phyloP scores from a whole-genome alignment of 78 protist species.

The Dictyostelium brefeldianum region DNA sequence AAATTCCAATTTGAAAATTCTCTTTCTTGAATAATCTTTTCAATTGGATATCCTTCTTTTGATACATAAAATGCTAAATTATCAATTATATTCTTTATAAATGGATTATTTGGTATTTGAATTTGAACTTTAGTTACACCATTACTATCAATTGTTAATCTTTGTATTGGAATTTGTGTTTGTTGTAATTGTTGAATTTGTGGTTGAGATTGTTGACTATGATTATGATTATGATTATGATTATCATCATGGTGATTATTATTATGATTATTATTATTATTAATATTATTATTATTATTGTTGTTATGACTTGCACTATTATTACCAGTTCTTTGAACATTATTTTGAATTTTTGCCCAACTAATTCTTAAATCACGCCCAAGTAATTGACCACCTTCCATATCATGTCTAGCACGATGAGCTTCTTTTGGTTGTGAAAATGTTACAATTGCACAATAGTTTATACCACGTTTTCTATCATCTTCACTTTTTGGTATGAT shows the following conservation, averaged over 20 bases:
- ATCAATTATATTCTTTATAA: slow-evolving; percentile 21
- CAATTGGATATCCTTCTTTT: slow-evolving; percentile 53
- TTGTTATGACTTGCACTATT: not conserved
- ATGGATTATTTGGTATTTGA: slow-evolving; percentile 8
- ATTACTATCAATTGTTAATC: not conserved
- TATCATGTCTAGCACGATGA: slow-evolving; percentile 2
- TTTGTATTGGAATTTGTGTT: not conserved
- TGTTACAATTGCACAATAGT: slow-evolving; percentile 43
- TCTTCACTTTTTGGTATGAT: slow-evolving; percentile 47
- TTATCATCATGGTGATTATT: not conserved
- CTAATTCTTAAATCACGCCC: slow-evolving; percentile 45
- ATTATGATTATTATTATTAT: not conserved
- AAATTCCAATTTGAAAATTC: slow-evolving; percentile 33
- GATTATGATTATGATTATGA: too few species aligned
- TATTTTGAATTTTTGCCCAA: slow-evolving; percentile 55
- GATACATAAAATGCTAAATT: slow-evolving; percentile 36
- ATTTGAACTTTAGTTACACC: not conserved
- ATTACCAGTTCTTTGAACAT: not conserved
- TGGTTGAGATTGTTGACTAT: too few species aligned
- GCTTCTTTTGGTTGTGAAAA: slow-evolving; percentile 21
- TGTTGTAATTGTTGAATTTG: not conserved
- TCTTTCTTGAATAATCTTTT: slow-evolving; percentile 16
- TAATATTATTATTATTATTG: not conserved
- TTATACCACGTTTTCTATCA: slow-evolving; percentile 23
- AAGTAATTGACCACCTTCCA: slow-evolving; percentile 8